Evolutionary conservation across 2,329 filamentous ascomycete genomes (phyloP), one percentile per base, ranked within the genome.

Genomic region (Ascochyta clinopodiicola): DNA sequence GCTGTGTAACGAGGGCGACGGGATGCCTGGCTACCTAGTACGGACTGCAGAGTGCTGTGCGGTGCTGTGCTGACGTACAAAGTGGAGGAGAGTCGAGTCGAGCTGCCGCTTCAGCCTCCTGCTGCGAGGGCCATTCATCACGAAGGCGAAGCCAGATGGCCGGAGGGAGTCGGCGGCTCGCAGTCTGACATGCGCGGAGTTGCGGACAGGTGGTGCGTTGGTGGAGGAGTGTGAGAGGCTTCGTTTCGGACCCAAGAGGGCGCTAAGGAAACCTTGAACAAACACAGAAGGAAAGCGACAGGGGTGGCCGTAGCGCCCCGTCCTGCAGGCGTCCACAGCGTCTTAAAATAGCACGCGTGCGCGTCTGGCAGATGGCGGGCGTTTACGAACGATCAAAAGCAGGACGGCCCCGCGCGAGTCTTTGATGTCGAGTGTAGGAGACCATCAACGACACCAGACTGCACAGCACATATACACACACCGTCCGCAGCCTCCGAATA

Each of bases 31-130:
- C 17, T 32, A 9, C 34, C 9, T 44, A 25, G 15, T 13, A 10
- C 37, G 13, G 17, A 17, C 17, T 17, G 17, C 17, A 17, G 17
- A 17, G 17, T 17, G 17, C 17, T 17, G 17, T 17, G 17, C 17
- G 17, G 17, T 17, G 17, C 17, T 17, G 29, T 36, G 45, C 47
- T 50, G 47, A 51, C 55, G 9, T 79, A 94, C 91, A 78, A 96
- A 93, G 76, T 96, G 91, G 59, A 96, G 78, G 70, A 96, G 88
- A 70, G 91, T 80, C 67, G 90, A 84, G 67, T 66, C 62, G 44
- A 65, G 55, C 55, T 68, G 67, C 31, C 67, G 68, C 58, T 66
- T 67, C 60, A 61, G 62, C 59, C 56, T 60, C 64, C 40, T 64
- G 34, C 55, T 55, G 38, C 36, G 55, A 25, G 44, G 22, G 38